These are phyloP conservation scores for Aspergillus pseudotamarii DNA, from an alignment of 2,329 filamentous ascomycete genomes.

Conservation along the genomic window DNA sequence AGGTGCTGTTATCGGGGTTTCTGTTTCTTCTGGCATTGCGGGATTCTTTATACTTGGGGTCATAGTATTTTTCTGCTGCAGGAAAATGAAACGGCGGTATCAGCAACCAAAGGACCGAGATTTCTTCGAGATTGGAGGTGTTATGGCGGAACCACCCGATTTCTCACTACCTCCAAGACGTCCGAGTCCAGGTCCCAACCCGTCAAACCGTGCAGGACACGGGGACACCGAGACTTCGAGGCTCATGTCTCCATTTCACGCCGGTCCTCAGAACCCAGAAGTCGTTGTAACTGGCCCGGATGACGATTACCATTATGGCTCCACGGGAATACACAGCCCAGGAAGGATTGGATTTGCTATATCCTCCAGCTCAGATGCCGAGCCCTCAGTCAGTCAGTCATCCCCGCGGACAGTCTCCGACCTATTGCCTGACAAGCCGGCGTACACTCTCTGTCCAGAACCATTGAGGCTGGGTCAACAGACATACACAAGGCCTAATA, in stretches of 20 bases:
- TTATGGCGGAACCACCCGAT: slow-evolving; percentile 40
- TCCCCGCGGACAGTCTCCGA: slow-evolving; percentile 43
- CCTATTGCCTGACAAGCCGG: slow-evolving; percentile 39
- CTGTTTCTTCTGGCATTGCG: slow-evolving; percentile 39
- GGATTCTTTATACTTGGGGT: slow-evolving; percentile 38
- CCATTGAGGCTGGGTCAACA: slow-evolving; percentile 38
- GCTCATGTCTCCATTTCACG: slow-evolving; percentile 21
- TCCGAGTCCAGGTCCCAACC: slow-evolving; percentile 22
- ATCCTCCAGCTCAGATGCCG: slow-evolving; percentile 30
- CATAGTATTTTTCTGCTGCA: slow-evolving; percentile 35
- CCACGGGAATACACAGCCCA: slow-evolving; percentile 10
- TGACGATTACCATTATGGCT: slow-evolving; percentile 8
- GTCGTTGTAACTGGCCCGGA: slow-evolving; percentile 23
- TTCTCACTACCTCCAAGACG: slow-evolving; percentile 31
- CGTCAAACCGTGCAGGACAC: slow-evolving; percentile 10
- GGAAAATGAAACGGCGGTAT: slow-evolving; percentile 30
- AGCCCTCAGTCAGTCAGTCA: slow-evolving; percentile 33
- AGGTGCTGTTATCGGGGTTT: slow-evolving; percentile 40
- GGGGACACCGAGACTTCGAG: slow-evolving; percentile 24
- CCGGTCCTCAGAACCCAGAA: slow-evolving; percentile 21
- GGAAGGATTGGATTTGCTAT: slow-evolving; percentile 36
- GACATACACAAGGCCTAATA: slow-evolving; percentile 26
- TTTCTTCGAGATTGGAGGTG: slow-evolving; percentile 43
- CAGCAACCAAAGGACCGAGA: slow-evolving; percentile 26
- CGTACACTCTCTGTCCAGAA: slow-evolving; percentile 39